Evolutionary conservation across 208 protist species (phyloP).

Genomic region (Endotrypanum monterogeii): DNA sequence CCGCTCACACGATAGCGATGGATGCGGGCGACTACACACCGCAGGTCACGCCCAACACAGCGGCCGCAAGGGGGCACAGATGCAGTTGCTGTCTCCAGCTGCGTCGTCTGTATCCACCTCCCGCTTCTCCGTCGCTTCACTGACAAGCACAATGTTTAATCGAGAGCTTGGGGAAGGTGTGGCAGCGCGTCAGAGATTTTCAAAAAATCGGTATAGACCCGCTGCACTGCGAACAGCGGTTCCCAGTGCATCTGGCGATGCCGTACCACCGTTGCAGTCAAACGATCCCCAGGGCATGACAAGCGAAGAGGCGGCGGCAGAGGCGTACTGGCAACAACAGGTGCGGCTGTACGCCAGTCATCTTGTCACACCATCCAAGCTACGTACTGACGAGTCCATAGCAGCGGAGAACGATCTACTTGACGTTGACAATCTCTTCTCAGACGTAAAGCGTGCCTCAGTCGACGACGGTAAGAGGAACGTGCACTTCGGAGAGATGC

Average conservation of each 20-base stretch:
- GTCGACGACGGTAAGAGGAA: background rate
- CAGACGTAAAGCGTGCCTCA: background rate
- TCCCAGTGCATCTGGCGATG: background rate
- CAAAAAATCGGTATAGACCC: background rate
- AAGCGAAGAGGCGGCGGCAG: background rate
- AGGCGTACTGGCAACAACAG: slow-evolving; percentile 27
- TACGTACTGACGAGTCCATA: background rate
- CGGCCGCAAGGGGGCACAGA: background rate
- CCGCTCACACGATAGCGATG: background rate
- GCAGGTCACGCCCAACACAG: background rate
- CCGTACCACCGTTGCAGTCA: background rate
- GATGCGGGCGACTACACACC: background rate
- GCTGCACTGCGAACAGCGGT: background rate
- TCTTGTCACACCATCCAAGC: slow-evolving; percentile 2
- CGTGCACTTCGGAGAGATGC: background rate
- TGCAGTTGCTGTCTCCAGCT: background rate
- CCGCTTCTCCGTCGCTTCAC: slow-evolving; percentile 19
- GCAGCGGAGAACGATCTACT: background rate
- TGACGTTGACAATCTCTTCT: slow-evolving; percentile 24
- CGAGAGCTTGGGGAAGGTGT: slow-evolving; percentile 23
- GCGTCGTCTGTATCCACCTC: slow-evolving; percentile 17
- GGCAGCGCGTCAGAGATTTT: slow-evolving; percentile 7
- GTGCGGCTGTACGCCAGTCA: slow-evolving; percentile 23
- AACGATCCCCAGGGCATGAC: background rate
- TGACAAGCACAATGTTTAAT: slow-evolving; percentile 26